Evolutionary conservation across 768 basidiomycete species (phyloP).

Genomic region (Termitomyces sp.): DNA sequence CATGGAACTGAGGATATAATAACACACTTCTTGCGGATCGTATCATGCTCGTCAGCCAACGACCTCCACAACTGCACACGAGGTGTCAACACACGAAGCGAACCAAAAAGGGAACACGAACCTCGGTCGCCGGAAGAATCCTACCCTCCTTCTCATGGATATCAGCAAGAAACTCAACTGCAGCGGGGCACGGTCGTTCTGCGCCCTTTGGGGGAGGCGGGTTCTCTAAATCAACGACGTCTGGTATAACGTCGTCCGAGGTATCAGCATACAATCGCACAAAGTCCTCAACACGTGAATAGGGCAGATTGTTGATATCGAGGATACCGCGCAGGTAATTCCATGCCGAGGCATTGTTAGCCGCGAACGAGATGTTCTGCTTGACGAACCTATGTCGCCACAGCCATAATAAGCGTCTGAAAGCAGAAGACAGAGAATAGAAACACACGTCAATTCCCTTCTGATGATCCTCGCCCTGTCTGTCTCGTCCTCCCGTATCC

Average conservation of each 20-base stretch:
- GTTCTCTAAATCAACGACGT: constrained; percentile 69
- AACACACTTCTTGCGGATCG: constrained; percentile 67
- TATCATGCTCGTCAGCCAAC: constrained; percentile 65
- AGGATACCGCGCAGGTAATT: constrained; percentile 92
- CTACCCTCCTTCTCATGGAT: constrained; percentile 52
- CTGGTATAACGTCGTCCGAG: constrained; percentile 17
- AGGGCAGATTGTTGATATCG: constrained; percentile 52
- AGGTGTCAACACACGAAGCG: background rate
- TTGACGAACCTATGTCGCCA: constrained; percentile 62
- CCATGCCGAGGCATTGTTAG: constrained; percentile 95
- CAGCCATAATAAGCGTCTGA: background rate
- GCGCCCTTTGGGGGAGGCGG: constrained; percentile 61
- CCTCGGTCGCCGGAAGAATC: constrained; percentile 43
- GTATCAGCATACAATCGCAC: constrained; percentile 55
- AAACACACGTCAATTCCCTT: constrained; percentile 73
- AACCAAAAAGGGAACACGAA: constrained; percentile 14
- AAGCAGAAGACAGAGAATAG: constrained; percentile 4
- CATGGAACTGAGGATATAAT: background rate
- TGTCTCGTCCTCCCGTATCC: constrained; percentile 55
- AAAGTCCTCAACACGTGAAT: constrained; percentile 49
- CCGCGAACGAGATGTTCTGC: constrained; percentile 75
- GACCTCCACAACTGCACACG: constrained; percentile 57
- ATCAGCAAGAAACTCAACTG: constrained; percentile 85
- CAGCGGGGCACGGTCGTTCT: constrained; percentile 69
- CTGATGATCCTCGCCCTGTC: constrained; percentile 53